phyloP scores from a whole-genome alignment of 176 grass and related monocot genomes.

The Areca catechu region DNA sequence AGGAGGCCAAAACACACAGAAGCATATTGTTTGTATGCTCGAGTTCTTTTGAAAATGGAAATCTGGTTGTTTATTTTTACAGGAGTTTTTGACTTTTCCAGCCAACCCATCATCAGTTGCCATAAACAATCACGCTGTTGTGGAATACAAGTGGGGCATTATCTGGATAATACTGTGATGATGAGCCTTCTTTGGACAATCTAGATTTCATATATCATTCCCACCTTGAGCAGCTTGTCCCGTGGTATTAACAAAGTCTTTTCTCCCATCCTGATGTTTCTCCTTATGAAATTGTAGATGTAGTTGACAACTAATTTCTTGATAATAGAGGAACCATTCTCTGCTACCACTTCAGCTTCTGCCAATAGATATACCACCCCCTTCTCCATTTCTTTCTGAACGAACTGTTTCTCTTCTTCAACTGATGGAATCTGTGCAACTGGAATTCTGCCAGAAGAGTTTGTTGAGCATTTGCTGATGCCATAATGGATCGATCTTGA shows the following conservation, averaged over 20 bases:
- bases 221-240: conserved; percentile 64
- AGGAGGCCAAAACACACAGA: too few species aligned
- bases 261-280: conserved; percentile 51
- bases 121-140: too few species aligned
- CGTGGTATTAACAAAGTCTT: conserved; percentile 51
- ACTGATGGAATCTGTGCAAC: conserved; percentile 7
- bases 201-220: conserved; percentile 71
- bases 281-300: conserved; percentile 51
- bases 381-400: conserved; percentile 50
- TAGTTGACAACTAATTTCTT: conserved; percentile 56
- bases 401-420: conserved; percentile 36
- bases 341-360: conserved; percentile 56
- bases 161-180: too few species aligned
- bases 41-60: too few species aligned
- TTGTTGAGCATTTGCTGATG: neutral
- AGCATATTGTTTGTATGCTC: too few species aligned
- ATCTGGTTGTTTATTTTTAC: too few species aligned
- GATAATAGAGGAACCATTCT: conserved; percentile 32
- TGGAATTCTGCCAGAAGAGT: conserved; percentile 17
- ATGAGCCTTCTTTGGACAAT: too few species aligned
- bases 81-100: too few species aligned
- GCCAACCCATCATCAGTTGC: too few species aligned
- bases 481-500: neutral
- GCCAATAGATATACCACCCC: conserved; percentile 75
- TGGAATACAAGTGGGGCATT: too few species aligned